These are phyloP conservation scores for Colletotrichum spinosum DNA, from an alignment of 2,329 filamentous ascomycete genomes.

Conservation along the genomic window DNA sequence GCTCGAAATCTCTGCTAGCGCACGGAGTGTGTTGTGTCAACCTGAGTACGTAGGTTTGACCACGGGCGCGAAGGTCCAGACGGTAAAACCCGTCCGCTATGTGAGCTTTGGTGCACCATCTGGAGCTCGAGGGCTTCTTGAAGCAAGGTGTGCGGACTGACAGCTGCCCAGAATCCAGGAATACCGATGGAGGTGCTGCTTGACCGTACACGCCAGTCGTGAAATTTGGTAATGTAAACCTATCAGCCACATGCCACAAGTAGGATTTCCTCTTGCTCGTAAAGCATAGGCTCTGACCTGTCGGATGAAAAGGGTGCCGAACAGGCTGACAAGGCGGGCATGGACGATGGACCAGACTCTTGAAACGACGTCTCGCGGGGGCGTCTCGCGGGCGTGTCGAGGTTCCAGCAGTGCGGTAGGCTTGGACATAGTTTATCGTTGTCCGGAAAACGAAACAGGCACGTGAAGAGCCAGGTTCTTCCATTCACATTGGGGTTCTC, in stretches of 20 bases:
- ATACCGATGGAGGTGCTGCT: background rate
- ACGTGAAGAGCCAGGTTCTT: constrained; percentile 9
- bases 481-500: background rate
- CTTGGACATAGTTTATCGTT: background rate
- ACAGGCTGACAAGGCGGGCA: background rate
- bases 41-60: too few relatives aligned
- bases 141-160: background rate
- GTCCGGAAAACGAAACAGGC: background rate
- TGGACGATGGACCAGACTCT: constrained; percentile 7
- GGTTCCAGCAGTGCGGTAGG: background rate
- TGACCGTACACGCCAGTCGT: background rate
- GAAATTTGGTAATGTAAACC: too few relatives aligned
- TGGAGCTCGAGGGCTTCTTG: constrained; percentile 28
- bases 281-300: background rate
- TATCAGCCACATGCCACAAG: background rate
- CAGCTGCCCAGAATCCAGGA: background rate
- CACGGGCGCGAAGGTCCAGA: background rate
- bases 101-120: background rate
- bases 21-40: too few relatives aligned
- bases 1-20: too few relatives aligned
- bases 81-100: background rate
- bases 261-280: background rate
- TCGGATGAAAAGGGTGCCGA: background rate
- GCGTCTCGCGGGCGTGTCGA: background rate
- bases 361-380: constrained; percentile 5